Evolutionary conservation across 208 protist species (phyloP), one percentile per base, ranked within the genome.

Genomic region (Trypanosomatidae sp.): DNA sequence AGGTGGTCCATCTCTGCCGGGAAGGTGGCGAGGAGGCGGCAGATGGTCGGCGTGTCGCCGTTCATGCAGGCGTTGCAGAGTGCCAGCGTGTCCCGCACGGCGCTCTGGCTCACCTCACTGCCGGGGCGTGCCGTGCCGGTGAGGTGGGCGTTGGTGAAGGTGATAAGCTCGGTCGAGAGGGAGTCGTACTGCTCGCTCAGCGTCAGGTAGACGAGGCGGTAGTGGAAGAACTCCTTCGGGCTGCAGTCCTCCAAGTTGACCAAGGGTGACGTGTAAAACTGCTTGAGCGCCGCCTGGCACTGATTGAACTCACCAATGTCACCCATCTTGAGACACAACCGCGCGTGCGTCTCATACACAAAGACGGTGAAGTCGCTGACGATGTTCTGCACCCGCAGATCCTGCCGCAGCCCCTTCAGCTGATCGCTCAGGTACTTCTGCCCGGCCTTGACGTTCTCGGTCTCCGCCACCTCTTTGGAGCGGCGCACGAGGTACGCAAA

Each of bases 301-400:
- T 98, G 96, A 79, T 99, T 99, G 77, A 99, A 99, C 82, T 99
- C 98, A 15, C 90, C 92, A 44, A 99, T 82, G 75, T 99, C 98
- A 28, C 82, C 85, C 59, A 87, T 74, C 64, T 98, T 83, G 6
- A 99, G 83, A 43, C 87, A 96, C 15, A 99, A 75, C 6, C 91
- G 84, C 2, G 98, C 98, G 79, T 99, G 97, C 13, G 68, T 82
- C 82, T 99, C 97, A 81, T 99, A 99, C 15, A 99, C 97, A 3
- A 80, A 60, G 30, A 99, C 84, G 3, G 97, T 89, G 81, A 99
- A 99, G 41, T 72, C 73, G 72, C 95, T 90, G 39, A 86, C 73
- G 43, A 99, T 97, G 80, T 98, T 93, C 77, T 99, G 98, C 25
- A 99, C 97, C 1, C 93, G 96, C 55, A 99, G 69, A 69, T 99